Percentiles rank a stretch among this genome's conserved stretches.
phyloP scores from a whole-genome alignment of 1,284 basidiomycete genomes.

The Cutaneotrichosporon spelunceum region DNA sequence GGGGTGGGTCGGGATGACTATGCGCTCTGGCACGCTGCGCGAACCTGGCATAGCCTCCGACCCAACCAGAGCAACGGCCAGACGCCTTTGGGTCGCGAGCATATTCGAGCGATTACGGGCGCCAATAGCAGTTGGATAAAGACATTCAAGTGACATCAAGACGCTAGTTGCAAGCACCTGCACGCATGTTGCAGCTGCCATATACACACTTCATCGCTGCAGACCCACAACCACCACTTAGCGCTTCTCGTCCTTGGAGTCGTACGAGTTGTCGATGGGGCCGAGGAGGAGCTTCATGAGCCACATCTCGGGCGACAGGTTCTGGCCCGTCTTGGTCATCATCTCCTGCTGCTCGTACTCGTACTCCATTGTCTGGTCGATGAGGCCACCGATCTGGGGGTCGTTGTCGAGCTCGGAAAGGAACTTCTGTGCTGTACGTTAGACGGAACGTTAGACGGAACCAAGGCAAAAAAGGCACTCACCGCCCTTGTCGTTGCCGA shows the following conservation, averaged over 20 bases:
- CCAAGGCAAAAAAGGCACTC: slow-evolving; percentile 33
- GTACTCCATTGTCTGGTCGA: slow-evolving; percentile 26
- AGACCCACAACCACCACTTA: neutral
- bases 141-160: neutral
- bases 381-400: slow-evolving; percentile 19
- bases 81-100: neutral
- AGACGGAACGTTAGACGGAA: slow-evolving; percentile 22
- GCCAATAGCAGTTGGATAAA: neutral
- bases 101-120: neutral
- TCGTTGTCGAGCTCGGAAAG: slow-evolving; percentile 25
- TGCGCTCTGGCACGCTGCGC: too few relatives aligned
- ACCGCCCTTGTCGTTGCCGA: slow-evolving; percentile 29
- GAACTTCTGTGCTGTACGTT: slow-evolving; percentile 25
- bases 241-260: slow-evolving; percentile 17
- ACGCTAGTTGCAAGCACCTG: neutral
- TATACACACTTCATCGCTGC: neutral
- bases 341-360: slow-evolving; percentile 23
- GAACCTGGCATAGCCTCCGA: too few relatives aligned
- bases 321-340: slow-evolving; percentile 35
- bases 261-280: slow-evolving; percentile 20
- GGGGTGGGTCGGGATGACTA: too few relatives aligned
- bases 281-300: slow-evolving; percentile 22
- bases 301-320: slow-evolving; percentile 27
- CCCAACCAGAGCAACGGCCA: too few relatives aligned
- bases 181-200: neutral